Conservation (phyloP, 2,329 filamentous ascomycete species). For the Hypoxylon sp. region DNA sequence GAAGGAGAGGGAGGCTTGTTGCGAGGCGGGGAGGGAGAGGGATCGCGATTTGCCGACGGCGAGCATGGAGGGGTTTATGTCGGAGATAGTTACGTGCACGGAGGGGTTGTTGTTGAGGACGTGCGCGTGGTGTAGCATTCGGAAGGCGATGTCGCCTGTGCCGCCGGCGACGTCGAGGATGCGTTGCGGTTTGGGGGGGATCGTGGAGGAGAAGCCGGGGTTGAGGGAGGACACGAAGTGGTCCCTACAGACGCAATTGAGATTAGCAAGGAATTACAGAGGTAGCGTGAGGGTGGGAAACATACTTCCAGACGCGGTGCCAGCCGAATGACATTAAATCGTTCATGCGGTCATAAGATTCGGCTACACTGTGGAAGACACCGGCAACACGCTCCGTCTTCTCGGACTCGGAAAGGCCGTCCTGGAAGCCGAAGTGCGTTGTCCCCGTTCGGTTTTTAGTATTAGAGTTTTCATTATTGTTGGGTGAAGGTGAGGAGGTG, state of each 20-base stretch:
- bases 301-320: constrained; percentile 91
- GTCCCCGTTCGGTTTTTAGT: constrained; percentile 64
- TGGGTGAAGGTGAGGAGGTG: constrained; percentile 36
- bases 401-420: constrained; percentile 81
- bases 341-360: constrained; percentile 98
- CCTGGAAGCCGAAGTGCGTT: constrained; percentile 91
- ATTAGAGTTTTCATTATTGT: constrained; percentile 35
- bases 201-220: constrained; percentile 73
- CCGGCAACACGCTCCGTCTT: constrained; percentile 81
- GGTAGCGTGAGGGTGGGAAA: constrained; percentile 29
- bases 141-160: constrained; percentile 97
- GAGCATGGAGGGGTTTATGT: constrained; percentile 98
- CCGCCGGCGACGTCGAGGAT: constrained; percentile 98
- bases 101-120: constrained; percentile 83
- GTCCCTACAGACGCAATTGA: constrained; percentile 66
- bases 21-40: constrained; percentile 66
- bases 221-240: constrained; percentile 94
- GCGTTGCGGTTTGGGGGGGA: constrained; percentile 68
- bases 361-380: constrained; percentile 95
- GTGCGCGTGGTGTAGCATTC: constrained; percentile 90
- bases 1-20: constrained; percentile 77
- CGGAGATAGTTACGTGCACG: constrained; percentile 89
- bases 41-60: constrained; percentile 87
- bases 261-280: constrained; percentile 26
- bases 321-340: constrained; percentile 98